Evolutionary conservation across 345 rosid species (phyloP), one percentile per base, ranked within the genome.

Genomic region (Diplotaxis tenuifolia): DNA sequence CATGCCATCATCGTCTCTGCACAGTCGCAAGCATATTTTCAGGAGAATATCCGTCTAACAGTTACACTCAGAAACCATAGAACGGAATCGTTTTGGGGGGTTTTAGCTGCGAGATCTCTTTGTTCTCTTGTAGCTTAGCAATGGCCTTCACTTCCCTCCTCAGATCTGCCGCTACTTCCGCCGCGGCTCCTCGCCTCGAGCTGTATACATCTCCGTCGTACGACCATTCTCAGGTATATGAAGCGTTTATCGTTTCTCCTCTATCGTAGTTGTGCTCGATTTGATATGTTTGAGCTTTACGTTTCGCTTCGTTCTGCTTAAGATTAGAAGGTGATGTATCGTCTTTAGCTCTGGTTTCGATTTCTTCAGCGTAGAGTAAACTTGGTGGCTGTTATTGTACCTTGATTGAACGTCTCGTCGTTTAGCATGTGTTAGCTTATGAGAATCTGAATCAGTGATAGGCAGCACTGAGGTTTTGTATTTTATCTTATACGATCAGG

Each of bases 101-200:
- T 70, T 76, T 54, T 22, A 52, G 38, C 45, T 38, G 53, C 29
- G 55, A 62, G 5, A 34, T 52, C 62, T 36, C 62, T 29, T 12
- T 31, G 31, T 42, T 23, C 15, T 58, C 71, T 76, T 69, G 11
- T 38, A 27, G 15, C 65, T 6, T 31, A 47, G 25, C 67, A 40
- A 93, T 91, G 98, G 86, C 93, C 18, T 79, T 79, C 80, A 82
- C 94, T 47, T 77, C 87, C 36, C 81, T 88, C 11, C 49, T 87
- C 81, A 84, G 96, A 89, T 88, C 93, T 40, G 59, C 85, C 11
- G 52, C 89, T 63, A 58, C 82, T 75, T 68, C 82, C 68, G 11
- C 86, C 31, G 28, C 60, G 20, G 74, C 75, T 7, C 73, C 82
- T 73, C 62, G 84, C 53, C 65, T 71, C 45, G 70, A 85, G 72